Conservation (phyloP, 2,329 filamentous ascomycete species). For the Sphaerulina musiva region DNA sequence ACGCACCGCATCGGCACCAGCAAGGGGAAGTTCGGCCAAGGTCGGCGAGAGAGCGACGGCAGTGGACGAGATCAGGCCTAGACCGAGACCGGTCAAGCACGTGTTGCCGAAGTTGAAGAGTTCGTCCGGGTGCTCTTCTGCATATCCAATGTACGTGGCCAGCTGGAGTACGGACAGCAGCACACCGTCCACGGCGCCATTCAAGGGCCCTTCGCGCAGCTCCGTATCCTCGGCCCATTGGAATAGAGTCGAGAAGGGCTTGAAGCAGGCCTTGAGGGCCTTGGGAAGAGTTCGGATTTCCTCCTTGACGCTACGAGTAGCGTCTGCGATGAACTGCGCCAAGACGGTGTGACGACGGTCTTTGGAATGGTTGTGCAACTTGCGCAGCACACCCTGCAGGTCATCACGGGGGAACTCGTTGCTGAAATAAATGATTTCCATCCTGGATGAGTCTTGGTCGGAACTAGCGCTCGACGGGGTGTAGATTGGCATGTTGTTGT, state of each 20-base stretch:
- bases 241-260: constrained; percentile 36
- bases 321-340: constrained; percentile 39
- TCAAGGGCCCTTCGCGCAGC: constrained; percentile 39
- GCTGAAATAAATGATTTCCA: constrained; percentile 39
- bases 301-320: constrained; percentile 37
- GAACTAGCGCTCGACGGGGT: constrained; percentile 5
- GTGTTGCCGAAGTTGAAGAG: constrained; percentile 22
- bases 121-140: constrained; percentile 24
- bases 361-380: constrained; percentile 39
- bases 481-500: not conserved
- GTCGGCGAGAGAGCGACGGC: constrained; percentile 40
- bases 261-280: constrained; percentile 16
- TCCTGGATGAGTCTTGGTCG: constrained; percentile 2
- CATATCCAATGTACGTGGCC: constrained; percentile 39
- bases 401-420: constrained; percentile 47
- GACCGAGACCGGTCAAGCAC: constrained; percentile 39
- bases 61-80: constrained; percentile 41
- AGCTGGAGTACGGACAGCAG: constrained; percentile 40
- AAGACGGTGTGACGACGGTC: constrained; percentile 34
- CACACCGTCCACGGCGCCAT: constrained; percentile 43
- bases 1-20: constrained; percentile 41
- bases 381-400: constrained; percentile 37
- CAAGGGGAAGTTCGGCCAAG: constrained; percentile 37
- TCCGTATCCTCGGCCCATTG: constrained; percentile 32
- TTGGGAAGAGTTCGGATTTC: constrained; percentile 35